Evolutionary conservation across 139 green algal species (phyloP).

Genomic region (Coelastrella sp.): DNA sequence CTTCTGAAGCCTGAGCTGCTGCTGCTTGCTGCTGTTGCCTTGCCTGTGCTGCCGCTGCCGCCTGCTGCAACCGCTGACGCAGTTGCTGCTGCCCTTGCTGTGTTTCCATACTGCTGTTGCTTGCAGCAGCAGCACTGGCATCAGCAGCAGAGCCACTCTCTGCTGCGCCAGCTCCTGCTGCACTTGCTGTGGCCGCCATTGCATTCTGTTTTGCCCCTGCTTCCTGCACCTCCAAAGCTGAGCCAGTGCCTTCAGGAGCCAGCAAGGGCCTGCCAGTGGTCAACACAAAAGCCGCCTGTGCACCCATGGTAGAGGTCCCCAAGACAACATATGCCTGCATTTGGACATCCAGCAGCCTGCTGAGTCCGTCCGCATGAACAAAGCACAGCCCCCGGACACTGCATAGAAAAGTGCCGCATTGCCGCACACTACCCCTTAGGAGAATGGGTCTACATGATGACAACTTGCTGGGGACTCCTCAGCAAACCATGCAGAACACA

Average conservation of each 20-base stretch:
- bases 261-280: constrained; percentile 54
- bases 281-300: constrained; percentile 61
- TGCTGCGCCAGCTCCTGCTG: background rate
- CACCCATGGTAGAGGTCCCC: constrained; percentile 55
- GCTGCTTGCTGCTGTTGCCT: background rate
- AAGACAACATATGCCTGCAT: constrained; percentile 67
- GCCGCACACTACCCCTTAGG: no score
- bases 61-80: background rate
- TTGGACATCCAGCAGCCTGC: background rate
- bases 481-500: no score
- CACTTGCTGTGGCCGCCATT: background rate
- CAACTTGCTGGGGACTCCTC: background rate
- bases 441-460: no score
- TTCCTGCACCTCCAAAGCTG: background rate
- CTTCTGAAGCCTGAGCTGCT: background rate
- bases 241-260: background rate
- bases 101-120: background rate
- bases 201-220: background rate
- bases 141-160: constrained; percentile 8
- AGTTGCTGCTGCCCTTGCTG: constrained; percentile 21
- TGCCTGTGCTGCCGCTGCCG: background rate
- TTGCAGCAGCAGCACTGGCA: background rate
- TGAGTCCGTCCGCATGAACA: no score
- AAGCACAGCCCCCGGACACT: no score
- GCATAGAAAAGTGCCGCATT: no score